Percentiles rank a stretch among this genome's conserved stretches.
phyloP scores from a whole-genome alignment of 2,329 filamentous ascomycete genomes.

The Talaromyces islandicus region DNA sequence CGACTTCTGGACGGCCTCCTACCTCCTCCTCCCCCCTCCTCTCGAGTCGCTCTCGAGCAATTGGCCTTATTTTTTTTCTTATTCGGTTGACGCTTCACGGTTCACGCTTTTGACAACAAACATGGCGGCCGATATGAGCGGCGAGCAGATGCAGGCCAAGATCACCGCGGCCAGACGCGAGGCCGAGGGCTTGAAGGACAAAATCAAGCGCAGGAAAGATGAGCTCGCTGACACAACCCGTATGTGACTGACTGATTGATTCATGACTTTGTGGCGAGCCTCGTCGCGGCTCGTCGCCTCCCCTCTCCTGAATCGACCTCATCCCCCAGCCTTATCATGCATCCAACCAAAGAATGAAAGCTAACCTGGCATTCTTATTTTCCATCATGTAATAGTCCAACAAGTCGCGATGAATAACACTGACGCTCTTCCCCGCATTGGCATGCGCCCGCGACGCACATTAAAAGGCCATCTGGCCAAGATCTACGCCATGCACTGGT shows the following conservation, averaged over 20 bases:
- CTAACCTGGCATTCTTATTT: background rate
- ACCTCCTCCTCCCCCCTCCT: conserved; percentile 1
- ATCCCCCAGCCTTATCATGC: background rate
- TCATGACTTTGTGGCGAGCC: background rate
- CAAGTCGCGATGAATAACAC: conserved; percentile 88
- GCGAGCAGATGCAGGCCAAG: conserved; percentile 76
- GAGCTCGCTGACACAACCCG: conserved; percentile 95
- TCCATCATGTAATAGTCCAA: conserved; percentile 60
- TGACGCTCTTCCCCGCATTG: conserved; percentile 83
- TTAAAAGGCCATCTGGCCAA: conserved; percentile 97
- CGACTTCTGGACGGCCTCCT: conserved; percentile 3
- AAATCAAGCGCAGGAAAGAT: conserved; percentile 99
- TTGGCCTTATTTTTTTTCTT: conserved; percentile 8
- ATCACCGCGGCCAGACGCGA: conserved; percentile 91
- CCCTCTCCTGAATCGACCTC: background rate
- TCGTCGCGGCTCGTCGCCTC: background rate
- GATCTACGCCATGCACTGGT: conserved; percentile 99
- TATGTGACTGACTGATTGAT: conserved; percentile 38
- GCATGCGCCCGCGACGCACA: conserved; percentile 96
- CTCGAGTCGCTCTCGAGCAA: background rate
- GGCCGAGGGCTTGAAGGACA: conserved; percentile 94
- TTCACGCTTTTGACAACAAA: conserved; percentile 10
- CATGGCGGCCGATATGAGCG: conserved; percentile 45
- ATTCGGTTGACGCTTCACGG: conserved; percentile 9
- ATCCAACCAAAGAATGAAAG: background rate